A percentile compares a stretch with the other conserved stretches of the same genome.
Evolutionary conservation across 2,329 filamentous ascomycete species (phyloP).

Genomic region (Diaporthe sp.): DNA sequence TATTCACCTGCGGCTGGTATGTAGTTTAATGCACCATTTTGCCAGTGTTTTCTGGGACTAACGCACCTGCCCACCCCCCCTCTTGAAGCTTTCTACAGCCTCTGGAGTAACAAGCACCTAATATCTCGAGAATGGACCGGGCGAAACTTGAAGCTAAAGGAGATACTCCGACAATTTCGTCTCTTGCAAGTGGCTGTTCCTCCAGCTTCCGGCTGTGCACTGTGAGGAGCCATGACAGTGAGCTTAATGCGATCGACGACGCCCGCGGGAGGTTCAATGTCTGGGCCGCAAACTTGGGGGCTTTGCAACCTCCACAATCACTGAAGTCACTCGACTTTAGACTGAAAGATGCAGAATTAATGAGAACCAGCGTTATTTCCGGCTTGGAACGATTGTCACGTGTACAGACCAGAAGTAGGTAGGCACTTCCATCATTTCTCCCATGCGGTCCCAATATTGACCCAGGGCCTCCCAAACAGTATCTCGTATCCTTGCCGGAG

Average conservation of each 20-base stretch:
- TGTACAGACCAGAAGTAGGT: not conserved
- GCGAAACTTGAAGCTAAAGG: not conserved
- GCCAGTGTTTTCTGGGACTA: too few relatives aligned
- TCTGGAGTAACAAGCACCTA: too few relatives aligned
- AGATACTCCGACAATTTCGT: not conserved
- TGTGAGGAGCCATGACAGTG: not conserved
- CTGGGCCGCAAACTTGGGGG: not conserved
- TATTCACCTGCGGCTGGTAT: too few relatives aligned
- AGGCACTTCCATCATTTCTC: not conserved
- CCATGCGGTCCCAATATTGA: not conserved
- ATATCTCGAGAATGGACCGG: not conserved
- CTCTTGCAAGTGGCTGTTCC: not conserved
- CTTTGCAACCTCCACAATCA: not conserved
- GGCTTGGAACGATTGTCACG: not conserved
- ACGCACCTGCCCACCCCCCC: too few relatives aligned
- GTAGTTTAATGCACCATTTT: not conserved
- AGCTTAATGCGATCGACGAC: not conserved
- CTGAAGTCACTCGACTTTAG: not conserved
- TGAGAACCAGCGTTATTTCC: not conserved
- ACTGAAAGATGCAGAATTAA: not conserved
- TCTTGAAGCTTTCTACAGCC: too few relatives aligned
- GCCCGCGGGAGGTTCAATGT: conserved; percentile 1
- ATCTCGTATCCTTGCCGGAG: not conserved
- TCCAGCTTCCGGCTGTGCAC: not conserved
- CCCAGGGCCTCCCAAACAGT: not conserved